A percentile compares a stretch with the other conserved stretches of the same genome.
Evolutionary conservation across 23 red algal genomes (phyloP).

Genomic region (Chondrus crispus): DNA sequence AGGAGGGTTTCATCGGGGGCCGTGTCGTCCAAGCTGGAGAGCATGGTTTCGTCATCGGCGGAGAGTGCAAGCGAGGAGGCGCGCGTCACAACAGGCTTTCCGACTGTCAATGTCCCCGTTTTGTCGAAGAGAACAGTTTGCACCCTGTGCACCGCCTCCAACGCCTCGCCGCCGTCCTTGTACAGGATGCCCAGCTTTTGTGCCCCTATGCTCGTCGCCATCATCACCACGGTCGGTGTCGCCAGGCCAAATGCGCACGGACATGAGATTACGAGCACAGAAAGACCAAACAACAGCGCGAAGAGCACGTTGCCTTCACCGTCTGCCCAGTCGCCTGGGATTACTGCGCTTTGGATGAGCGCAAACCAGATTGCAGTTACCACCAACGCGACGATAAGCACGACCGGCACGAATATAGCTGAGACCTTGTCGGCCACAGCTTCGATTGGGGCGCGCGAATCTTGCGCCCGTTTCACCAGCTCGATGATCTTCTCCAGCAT

Average conservation of each 20-base stretch:
- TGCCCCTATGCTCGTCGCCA: slow-evolving; percentile 55
- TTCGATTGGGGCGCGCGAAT: slow-evolving; percentile 51
- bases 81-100: not conserved
- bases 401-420: slow-evolving; percentile 66
- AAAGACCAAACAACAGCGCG: slow-evolving; percentile 42
- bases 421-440: slow-evolving; percentile 59
- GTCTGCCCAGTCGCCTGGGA: slow-evolving; percentile 20
- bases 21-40: not conserved
- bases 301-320: slow-evolving; percentile 35
- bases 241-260: slow-evolving; percentile 83
- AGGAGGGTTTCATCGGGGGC: no score
- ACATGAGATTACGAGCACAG: slow-evolving; percentile 74
- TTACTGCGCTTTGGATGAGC: not conserved
- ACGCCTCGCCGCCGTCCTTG: slow-evolving; percentile 56
- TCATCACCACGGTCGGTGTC: slow-evolving; percentile 71
- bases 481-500: slow-evolving; percentile 33
- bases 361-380: slow-evolving; percentile 49
- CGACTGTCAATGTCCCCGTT: slow-evolving; percentile 68
- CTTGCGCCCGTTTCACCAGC: slow-evolving; percentile 59
- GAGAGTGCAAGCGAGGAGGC: not conserved
- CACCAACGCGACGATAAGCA: slow-evolving; percentile 29
- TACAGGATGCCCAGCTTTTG: slow-evolving; percentile 34
- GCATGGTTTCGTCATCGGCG: not conserved
- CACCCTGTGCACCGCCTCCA: slow-evolving; percentile 4
- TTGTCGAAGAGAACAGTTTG: slow-evolving; percentile 65